Base-by-base conservation (phyloP, 371 early-diverging fungal genomes). In the Rozella allomycis region DNA sequence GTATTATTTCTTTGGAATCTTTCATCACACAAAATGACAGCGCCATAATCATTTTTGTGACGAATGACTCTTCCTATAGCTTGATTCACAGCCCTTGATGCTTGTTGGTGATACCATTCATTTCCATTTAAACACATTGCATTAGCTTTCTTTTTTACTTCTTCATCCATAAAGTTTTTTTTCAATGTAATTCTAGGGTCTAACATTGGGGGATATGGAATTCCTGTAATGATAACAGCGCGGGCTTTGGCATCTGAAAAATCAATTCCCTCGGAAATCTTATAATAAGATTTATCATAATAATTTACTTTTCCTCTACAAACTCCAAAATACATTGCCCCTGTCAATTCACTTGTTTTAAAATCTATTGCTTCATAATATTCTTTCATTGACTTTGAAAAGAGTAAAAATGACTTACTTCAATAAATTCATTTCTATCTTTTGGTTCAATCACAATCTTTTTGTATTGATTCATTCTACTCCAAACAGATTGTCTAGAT, bases 241-340 rank as follows among this genome's bases (percentile, higher is more conserved):
- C 96, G 65, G 25, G 81, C 80, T 25, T 69, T 62, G 23, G 64
- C 50, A 50, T 94, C 86, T 3, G 70, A 72, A 46, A 94, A 93
- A 43, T 94, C 90, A 30, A 90, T 74, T 6, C 96, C 96, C 49
- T 94, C 96, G 20, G 74, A 70, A n/a, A n/a, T n/a, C n/a, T n/a
- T n/a, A n/a, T n/a, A n/a, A n/a, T n/a, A n/a, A n/a, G n/a, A n/a
- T n/a, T n/a, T n/a, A n/a, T n/a, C n/a, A n/a, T n/a, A n/a, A n/a
- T n/a, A n/a, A n/a, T n/a, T n/a, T 1, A 81, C 80, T 50, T 85
- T 91, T 2, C 96, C 96, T 17, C 90, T 56, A 42, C 70, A 85
- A 0, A 67, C 66, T 20, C 60, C 54, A 34, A 66, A 43, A 18
- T 64, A 69, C 62, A 12, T 70, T 63, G 53, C 72, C 54, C 30